Percentiles rank a stretch among this genome's conserved stretches.
phyloP scores from a whole-genome alignment of 257 asterid species.

The Nemophila menziesii region DNA sequence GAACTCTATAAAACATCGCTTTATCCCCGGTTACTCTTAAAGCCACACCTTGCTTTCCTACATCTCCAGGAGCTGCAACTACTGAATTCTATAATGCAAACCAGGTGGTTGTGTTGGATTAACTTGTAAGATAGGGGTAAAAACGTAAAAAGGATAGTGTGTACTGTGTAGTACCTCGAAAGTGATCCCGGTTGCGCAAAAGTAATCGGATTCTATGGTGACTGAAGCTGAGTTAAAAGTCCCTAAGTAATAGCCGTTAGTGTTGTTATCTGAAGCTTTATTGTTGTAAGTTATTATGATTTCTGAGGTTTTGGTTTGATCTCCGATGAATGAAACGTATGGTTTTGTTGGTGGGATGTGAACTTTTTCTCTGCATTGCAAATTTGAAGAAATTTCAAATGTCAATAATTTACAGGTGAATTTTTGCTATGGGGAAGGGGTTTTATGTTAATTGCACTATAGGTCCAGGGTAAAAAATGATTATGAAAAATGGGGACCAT shows the following conservation, averaged over 20 bases:
- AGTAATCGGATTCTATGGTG: slow-evolving; percentile 54
- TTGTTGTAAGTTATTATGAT: slow-evolving; percentile 60
- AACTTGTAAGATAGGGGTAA: too few species aligned
- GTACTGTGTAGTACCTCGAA: slow-evolving; percentile 28
- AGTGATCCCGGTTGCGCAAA: slow-evolving; percentile 64
- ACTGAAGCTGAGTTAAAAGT: slow-evolving; percentile 63
- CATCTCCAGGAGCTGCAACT: slow-evolving; percentile 19
- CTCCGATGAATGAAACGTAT: slow-evolving; percentile 59
- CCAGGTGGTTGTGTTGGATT: too few species aligned
- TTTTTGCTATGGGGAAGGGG: neutral
- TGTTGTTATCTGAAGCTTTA: slow-evolving; percentile 46
- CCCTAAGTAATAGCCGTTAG: slow-evolving; percentile 33
- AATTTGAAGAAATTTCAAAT: neutral
- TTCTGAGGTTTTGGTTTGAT: slow-evolving; percentile 11
- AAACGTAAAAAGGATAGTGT: too few species aligned
- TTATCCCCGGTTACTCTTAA: slow-evolving; percentile 49
- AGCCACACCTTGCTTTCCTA: slow-evolving; percentile 71
- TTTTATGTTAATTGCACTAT: neutral
- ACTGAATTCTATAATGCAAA: slow-evolving; percentile 42
- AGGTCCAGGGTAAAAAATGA: too few species aligned
- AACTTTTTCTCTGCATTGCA: slow-evolving; percentile 57
- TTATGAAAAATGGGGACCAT: too few species aligned
- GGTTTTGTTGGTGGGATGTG: slow-evolving; percentile 51
- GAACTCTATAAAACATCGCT: slow-evolving; percentile 48
- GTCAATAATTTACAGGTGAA: neutral